Evolutionary conservation across 805 yeast genomes (phyloP), one percentile per base, ranked within the genome.

Genomic region (Sugiyamaella americana): DNA sequence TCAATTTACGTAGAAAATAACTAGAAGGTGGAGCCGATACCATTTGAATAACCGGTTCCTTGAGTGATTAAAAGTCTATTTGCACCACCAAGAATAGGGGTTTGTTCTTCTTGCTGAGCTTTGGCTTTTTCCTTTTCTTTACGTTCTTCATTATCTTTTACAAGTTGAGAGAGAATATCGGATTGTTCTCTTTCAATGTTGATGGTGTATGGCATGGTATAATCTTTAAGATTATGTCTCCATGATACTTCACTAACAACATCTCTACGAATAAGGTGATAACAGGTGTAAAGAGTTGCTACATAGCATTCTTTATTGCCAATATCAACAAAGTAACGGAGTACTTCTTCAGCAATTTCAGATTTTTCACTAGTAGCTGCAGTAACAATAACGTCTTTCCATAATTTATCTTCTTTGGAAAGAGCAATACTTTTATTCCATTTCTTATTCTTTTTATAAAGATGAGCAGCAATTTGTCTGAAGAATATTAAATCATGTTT

Each of bases 301-400:
- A 88, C 84, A 63, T 87, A 85, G 59, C 96, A 86, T 72, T 93
- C 98, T 67, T 83, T 87, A 71, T 93, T 93, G 57, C 96, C 98
- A 35, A 95, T 87, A 59, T 91, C 97, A 50, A 93, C 97, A 66
- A 93, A 93, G 71, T 91, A 93, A 45, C 83, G 76, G 64, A 93
- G 71, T 54, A 87, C 72, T 50, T 93, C 98, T 65, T 87, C 91
- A 30, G 95, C 89, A 61, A 91, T 83, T 63, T 85, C 88, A 8
- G 78, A 60, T 55, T 82, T 82, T 52, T 78, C 78, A 17, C 97
- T 88, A 48, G 80, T 69, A 16, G 96, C 80, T 20, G 96, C 96
- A 6, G 98, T 89, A 62, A 80, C 86, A 62, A 93, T 84, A 52
- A 96, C 89, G 66, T 89, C 97, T 49, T 83, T 74, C 98, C 97